Percentiles rank a stretch among this genome's conserved stretches.
Conservation (phyloP, 2,329 filamentous ascomycete genomes). For the Zymoseptoria tritici region DNA sequence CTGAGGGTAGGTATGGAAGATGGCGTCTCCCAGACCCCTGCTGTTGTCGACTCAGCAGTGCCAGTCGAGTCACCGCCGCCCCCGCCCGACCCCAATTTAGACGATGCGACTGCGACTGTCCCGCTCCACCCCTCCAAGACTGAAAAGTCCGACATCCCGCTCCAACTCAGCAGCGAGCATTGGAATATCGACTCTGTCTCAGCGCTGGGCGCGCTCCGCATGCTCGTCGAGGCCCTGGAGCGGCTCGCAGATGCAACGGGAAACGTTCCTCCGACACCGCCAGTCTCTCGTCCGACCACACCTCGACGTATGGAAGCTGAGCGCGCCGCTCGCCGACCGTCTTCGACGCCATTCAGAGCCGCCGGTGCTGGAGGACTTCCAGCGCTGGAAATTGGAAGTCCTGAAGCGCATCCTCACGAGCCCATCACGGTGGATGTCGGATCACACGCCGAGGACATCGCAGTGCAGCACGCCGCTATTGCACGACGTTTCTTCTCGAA, state of each 20-base stretch:
- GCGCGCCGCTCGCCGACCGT: constrained; percentile 45
- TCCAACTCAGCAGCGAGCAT: constrained; percentile 29
- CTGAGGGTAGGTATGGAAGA: constrained; percentile 20
- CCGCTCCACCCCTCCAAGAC: constrained; percentile 9
- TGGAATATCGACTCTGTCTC: constrained; percentile 68
- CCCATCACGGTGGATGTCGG: constrained; percentile 41
- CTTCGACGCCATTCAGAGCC: constrained; percentile 42
- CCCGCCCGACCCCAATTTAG: constrained; percentile 21
- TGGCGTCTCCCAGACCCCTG: constrained; percentile 11
- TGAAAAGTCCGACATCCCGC: constrained; percentile 22
- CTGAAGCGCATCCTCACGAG: constrained; percentile 45
- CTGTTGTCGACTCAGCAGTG: constrained; percentile 5
- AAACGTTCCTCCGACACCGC: constrained; percentile 74
- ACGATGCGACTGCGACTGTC: constrained; percentile 17
- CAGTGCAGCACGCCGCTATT: constrained; percentile 75
- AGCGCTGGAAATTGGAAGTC: constrained; percentile 29
- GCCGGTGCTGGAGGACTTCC: constrained; percentile 7
- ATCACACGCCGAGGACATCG: constrained; percentile 64
- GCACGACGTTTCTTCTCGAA: constrained; percentile 92
- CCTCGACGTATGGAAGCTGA: constrained; percentile 31
- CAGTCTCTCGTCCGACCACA: constrained; percentile 55
- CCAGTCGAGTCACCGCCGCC: constrained; percentile 16
- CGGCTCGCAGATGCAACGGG: constrained; percentile 64
- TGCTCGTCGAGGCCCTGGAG: constrained; percentile 56
- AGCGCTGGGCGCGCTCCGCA: constrained; percentile 66